phyloP scores from a whole-genome alignment of 1,284 basidiomycete species.

The Tremellales sp. region DNA sequence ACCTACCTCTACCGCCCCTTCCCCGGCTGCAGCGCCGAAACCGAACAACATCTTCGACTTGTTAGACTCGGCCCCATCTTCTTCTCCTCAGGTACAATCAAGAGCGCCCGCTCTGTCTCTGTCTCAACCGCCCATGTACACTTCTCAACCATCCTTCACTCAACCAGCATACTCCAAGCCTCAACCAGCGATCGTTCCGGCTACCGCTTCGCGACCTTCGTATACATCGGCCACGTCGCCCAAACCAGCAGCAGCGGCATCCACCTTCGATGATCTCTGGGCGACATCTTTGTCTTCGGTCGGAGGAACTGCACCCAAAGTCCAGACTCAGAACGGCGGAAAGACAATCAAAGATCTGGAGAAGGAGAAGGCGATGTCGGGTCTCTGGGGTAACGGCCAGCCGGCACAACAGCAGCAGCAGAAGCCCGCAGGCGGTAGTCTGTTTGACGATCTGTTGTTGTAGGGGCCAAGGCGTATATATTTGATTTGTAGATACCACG shows the following conservation, averaged over 20 bases:
- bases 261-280: slow-evolving; percentile 84
- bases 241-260: slow-evolving; percentile 15
- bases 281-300: slow-evolving; percentile 66
- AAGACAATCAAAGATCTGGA: slow-evolving; percentile 85
- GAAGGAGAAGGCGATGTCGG: slow-evolving; percentile 73
- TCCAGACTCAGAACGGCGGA: slow-evolving; percentile 26
- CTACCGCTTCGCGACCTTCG: slow-evolving; percentile 20
- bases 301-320: slow-evolving; percentile 15
- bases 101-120: slow-evolving; percentile 8
- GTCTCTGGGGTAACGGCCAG: slow-evolving; percentile 59
- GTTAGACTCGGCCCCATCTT: slow-evolving; percentile 45
- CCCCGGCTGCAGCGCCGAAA: slow-evolving; percentile 17
- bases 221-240: slow-evolving; percentile 15
- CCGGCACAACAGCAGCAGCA: slow-evolving; percentile 5
- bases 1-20: slow-evolving; percentile 24
- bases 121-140: slow-evolving; percentile 16
- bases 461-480: too few relatives aligned
- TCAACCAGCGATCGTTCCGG: slow-evolving; percentile 9
- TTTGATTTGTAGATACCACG: too few relatives aligned
- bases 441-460: slow-evolving; percentile 29
- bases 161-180: slow-evolving; percentile 25
- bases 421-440: slow-evolving; percentile 15
- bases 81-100: slow-evolving; percentile 14
- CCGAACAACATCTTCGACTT: slow-evolving; percentile 54
- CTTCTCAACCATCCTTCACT: slow-evolving; percentile 11